Evolutionary conservation across 352 stramenopile genomes (phyloP), one percentile per base, ranked within the genome.

Genomic region (Thalassiosira livingstoniorum): DNA sequence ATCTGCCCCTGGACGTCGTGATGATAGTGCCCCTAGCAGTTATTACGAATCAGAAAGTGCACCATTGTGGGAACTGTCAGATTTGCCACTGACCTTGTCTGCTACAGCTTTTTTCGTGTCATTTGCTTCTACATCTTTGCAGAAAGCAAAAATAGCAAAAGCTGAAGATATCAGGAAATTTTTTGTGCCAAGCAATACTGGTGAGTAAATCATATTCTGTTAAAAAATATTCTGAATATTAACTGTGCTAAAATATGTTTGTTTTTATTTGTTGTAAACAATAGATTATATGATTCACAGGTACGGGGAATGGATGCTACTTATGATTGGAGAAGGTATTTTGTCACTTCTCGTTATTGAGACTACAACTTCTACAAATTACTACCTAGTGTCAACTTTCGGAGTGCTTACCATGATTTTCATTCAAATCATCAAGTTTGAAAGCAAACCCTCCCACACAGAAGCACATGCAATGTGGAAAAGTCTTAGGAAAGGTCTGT

Each of bases 241-340:
- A 3, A 23, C 23, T 23, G 23, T 75, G n/a, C 13, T 27, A 54
- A 39, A 3, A 2, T 25, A 1, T n/a, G 39, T 3, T 23, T 53
- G 29, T 75, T 63, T 4, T 65, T 34, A 25, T 55, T 4, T 34
- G 35, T 55, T 42, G 29, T 47, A n/a, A n/a, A n/a, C n/a, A n/a
- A n/a, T 55, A 75, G 55, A 80, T 23, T 83, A 68, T 35, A 34
- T 63, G 25, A 80, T 82, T 35, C 76, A 85, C 57, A 54, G 75
- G 11, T 76, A 80, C 32, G 76, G 76, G 31, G 76, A 85, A 54
- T 87, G 76, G 70, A 77, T 77, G 21, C 45, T 84, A 57, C 37
- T 87, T 4, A 85, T 87, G 75, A 53, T 87, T 35, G 81, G 81
- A 23, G 81, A 87, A 42, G 62, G 75, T 23, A 63, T 87, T 58